Evolutionary conservation across 2,329 filamentous ascomycete genomes (phyloP).

Genomic region (Xylaria polymorpha): DNA sequence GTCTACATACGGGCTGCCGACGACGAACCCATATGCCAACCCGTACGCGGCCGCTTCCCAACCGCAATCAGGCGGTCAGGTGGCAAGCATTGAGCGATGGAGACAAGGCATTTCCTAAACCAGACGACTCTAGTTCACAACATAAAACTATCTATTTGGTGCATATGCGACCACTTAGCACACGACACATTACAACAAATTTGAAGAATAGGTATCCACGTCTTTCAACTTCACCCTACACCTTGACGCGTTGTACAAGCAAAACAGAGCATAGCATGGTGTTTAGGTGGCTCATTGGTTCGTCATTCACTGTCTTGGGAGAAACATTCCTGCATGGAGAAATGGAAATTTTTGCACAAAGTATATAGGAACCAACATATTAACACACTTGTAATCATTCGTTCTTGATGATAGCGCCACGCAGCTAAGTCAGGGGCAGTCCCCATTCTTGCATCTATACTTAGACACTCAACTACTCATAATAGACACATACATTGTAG

Average conservation of each 20-base stretch:
- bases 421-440: constrained; percentile 10
- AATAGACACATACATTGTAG: constrained; percentile 24
- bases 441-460: constrained; percentile 25
- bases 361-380: constrained; percentile 20
- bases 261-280: constrained; percentile 35
- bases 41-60: constrained; percentile 42
- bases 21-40: constrained; percentile 41
- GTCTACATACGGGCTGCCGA: constrained; percentile 39
- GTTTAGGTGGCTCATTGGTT: constrained; percentile 27
- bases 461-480: constrained; percentile 19
- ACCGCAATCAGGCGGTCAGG: constrained; percentile 47
- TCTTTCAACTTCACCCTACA: constrained; percentile 11
- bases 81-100: constrained; percentile 51
- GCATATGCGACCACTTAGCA: constrained; percentile 2
- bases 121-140: neutral
- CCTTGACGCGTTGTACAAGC: constrained; percentile 27
- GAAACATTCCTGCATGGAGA: constrained; percentile 24
- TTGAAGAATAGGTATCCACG: constrained; percentile 2
- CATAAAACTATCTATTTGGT: neutral
- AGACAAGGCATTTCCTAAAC: constrained; percentile 49
- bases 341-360: constrained; percentile 21
- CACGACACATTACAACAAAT: neutral
- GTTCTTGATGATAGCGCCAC: constrained; percentile 25
- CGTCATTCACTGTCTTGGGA: constrained; percentile 19
- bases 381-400: constrained; percentile 37